These are phyloP conservation scores for Aspergillus sojae DNA, from an alignment of 2,329 filamentous ascomycete species.

Conservation along the genomic window DNA sequence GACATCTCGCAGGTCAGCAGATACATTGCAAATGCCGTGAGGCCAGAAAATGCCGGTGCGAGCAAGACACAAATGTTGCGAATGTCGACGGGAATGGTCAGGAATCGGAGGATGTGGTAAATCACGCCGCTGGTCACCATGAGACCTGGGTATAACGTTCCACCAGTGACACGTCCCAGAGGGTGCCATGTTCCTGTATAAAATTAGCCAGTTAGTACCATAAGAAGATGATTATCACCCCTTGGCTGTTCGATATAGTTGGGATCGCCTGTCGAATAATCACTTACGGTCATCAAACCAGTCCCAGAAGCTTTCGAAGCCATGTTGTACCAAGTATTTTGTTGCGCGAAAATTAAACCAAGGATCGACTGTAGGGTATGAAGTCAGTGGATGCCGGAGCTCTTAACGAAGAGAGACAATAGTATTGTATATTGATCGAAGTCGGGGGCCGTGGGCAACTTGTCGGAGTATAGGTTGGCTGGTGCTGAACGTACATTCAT, in stretches of 20 bases:
- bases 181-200: slow-evolving; percentile 91
- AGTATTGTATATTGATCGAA: background rate
- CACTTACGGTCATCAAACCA: slow-evolving; percentile 95
- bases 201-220: background rate
- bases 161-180: slow-evolving; percentile 94
- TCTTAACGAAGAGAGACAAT: slow-evolving; percentile 14
- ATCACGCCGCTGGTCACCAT: slow-evolving; percentile 99
- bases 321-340: slow-evolving; percentile 94
- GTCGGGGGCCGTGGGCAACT: background rate
- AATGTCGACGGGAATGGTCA: slow-evolving; percentile 94
- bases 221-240: slow-evolving; percentile 32
- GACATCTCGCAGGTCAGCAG: slow-evolving; percentile 97
- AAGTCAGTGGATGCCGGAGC: slow-evolving; percentile 22
- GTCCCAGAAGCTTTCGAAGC: slow-evolving; percentile 99
- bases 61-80: slow-evolving; percentile 98
- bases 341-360: slow-evolving; percentile 99
- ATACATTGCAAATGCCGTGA: slow-evolving; percentile 91
- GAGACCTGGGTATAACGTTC: slow-evolving; percentile 95
- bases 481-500: slow-evolving; percentile 78
- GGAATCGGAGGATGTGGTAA: slow-evolving; percentile 86
- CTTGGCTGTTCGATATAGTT: slow-evolving; percentile 1
- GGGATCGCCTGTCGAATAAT: slow-evolving; percentile 21
- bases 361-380: slow-evolving; percentile 74
- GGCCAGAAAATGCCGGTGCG: slow-evolving; percentile 88
- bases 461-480: slow-evolving; percentile 9